These are phyloP conservation scores for Candida neerlandica DNA, from an alignment of 1,139 yeast species.

Conservation along the genomic window DNA sequence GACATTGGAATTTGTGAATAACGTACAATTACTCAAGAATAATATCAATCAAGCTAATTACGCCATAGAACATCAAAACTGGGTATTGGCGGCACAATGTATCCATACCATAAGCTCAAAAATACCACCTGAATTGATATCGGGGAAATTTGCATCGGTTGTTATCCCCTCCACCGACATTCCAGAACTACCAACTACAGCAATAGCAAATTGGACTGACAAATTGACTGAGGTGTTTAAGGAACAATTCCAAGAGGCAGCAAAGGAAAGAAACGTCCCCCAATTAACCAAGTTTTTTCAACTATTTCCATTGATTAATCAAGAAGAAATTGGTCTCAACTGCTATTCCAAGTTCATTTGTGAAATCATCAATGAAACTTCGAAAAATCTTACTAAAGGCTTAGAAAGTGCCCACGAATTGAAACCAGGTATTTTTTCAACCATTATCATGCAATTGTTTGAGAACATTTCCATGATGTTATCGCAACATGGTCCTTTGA, in stretches of 20 bases:
- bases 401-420: slow-evolving; percentile 33
- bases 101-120: slow-evolving; percentile 53
- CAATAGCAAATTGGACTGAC: slow-evolving; percentile 59
- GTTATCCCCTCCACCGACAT: slow-evolving; percentile 90
- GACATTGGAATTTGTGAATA: slow-evolving; percentile 65
- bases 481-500: slow-evolving; percentile 82
- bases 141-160: slow-evolving; percentile 74
- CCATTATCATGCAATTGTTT: slow-evolving; percentile 72
- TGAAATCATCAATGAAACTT: slow-evolving; percentile 78
- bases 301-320: slow-evolving; percentile 82
- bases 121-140: slow-evolving; percentile 54
- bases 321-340: slow-evolving; percentile 69
- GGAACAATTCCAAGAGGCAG: slow-evolving; percentile 69
- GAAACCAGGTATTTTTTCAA: slow-evolving; percentile 58
- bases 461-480: slow-evolving; percentile 85
- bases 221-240: slow-evolving; percentile 61
- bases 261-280: slow-evolving; percentile 64
- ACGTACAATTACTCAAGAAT: slow-evolving; percentile 64
- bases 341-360: slow-evolving; percentile 87
- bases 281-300: slow-evolving; percentile 78
- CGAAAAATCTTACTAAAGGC: slow-evolving; percentile 58
- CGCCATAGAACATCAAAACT: slow-evolving; percentile 67
- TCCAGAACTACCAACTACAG: slow-evolving; percentile 74
- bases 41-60: slow-evolving; percentile 68
- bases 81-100: slow-evolving; percentile 73